Base-by-base conservation (phyloP, 345 rosid genomes). In the Lepidium didymum region DNA sequence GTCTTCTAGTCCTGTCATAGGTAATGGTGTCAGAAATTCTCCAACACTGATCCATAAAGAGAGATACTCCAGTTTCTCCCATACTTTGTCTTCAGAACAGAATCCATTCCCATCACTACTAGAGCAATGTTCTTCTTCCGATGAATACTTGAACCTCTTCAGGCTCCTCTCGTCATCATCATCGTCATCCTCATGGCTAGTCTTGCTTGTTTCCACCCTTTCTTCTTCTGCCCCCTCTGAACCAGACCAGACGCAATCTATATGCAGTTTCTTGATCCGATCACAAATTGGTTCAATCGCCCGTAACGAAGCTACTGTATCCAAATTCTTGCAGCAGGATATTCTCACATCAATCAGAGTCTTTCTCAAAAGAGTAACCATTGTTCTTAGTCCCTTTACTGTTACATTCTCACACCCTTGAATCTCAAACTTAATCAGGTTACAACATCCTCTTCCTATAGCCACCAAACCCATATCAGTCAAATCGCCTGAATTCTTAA, bases 331-430 rank as follows among this genome's bases (percentile, higher is more conserved):
- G 55, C 97, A 91, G 53, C 75, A 81, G 4, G 88, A 86, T 55
- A 95, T 84, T 70, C 82, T 82, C 31, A 94, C 91, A 51, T 91
- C 85, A 7, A 81, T 77, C 62, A 89, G 65, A 19, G 87, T 89
- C 68, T 67, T 71, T 0, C 53, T 50, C 15, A 79, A 82, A 53
- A 91, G 79, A 57, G 72, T 73, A 44, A 81, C 85, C 79, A 95
- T 54, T 0, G 87, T 84, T 60, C 91, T 81, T 71, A 91, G 56
- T 10, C 96, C 99, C 66, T 69, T 66, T 43, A 82, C 78, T 0
- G 96, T 89, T 15, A 91, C 85, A 63, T 78, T 83, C 77, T 84
- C 84, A 70, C 99, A 95, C 8, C 97, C 97, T 63, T 84, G 82
- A 62, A 91, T 75, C 71, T 95, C 96, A 68, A 95, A 89, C 76